Conservation (phyloP, 495 filamentous ascomycete species). For the Symbiotaphrina buchneri region DNA sequence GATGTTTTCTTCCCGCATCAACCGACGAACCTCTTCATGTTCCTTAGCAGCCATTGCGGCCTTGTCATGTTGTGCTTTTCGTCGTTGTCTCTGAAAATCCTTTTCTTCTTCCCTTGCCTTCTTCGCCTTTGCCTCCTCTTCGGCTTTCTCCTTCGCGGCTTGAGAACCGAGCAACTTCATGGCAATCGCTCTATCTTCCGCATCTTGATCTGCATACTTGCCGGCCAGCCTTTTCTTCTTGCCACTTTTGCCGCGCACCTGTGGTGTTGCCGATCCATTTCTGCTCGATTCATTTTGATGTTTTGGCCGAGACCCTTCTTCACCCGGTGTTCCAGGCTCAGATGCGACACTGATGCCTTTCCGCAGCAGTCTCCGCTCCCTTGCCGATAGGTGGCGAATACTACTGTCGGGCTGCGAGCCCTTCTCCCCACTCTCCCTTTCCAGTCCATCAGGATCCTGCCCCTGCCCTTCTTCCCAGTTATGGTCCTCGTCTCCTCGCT, state of each 20-base stretch:
- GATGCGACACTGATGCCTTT: slow-evolving; percentile 12
- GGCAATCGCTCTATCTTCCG: slow-evolving; percentile 69
- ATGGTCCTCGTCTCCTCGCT: too few relatives aligned
- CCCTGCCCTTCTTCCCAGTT: too few relatives aligned
- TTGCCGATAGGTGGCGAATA: slow-evolving; percentile 23
- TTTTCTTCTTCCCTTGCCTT: slow-evolving; percentile 35
- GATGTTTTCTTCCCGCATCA: slow-evolving; percentile 21
- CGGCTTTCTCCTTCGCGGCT: slow-evolving; percentile 28
- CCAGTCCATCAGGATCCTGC: too few relatives aligned
- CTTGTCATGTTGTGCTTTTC: slow-evolving; percentile 55
- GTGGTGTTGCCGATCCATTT: slow-evolving; percentile 7
- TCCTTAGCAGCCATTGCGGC: slow-evolving; percentile 36
- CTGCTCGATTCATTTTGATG: not conserved
- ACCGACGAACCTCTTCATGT: slow-evolving; percentile 34
- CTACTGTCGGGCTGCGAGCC: slow-evolving; percentile 1
- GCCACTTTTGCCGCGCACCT: slow-evolving; percentile 54
- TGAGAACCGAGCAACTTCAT: slow-evolving; percentile 61
- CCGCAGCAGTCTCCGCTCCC: slow-evolving; percentile 22
- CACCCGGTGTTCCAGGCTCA: not conserved
- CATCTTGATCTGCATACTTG: slow-evolving; percentile 91
- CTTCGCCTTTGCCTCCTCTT: slow-evolving; percentile 28
- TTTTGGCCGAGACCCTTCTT: not conserved
- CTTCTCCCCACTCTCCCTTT: too few relatives aligned
- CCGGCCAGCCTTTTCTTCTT: slow-evolving; percentile 73
- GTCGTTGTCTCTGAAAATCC: slow-evolving; percentile 42